phyloP scores from a whole-genome alignment of 768 basidiomycete species.

The Tylopilus cervinicoccineus region DNA sequence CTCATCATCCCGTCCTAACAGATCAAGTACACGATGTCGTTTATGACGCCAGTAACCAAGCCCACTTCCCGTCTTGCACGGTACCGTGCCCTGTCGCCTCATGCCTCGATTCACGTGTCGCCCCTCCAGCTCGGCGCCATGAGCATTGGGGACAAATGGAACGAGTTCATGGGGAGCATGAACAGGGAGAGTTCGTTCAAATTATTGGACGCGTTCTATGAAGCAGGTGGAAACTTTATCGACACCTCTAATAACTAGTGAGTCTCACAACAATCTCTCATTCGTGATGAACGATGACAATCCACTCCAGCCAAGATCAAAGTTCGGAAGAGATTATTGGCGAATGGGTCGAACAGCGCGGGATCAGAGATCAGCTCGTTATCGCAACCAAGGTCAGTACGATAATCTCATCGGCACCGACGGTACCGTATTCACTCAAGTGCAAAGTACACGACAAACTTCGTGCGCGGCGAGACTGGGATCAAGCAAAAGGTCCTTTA shows the following conservation, averaged over 20 bases:
- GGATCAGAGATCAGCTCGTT: constrained; percentile 44
- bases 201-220: constrained; percentile 42
- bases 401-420: not conserved
- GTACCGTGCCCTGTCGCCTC: constrained; percentile 37
- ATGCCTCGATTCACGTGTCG: constrained; percentile 44
- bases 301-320: constrained; percentile 43
- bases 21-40: constrained; percentile 1
- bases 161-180: constrained; percentile 34
- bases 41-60: constrained; percentile 20
- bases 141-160: constrained; percentile 44
- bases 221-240: constrained; percentile 48
- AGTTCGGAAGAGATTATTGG: constrained; percentile 49
- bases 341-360: constrained; percentile 45
- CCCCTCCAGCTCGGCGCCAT: constrained; percentile 45
- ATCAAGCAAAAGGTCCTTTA: constrained; percentile 27
- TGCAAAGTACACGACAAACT: constrained; percentile 22
- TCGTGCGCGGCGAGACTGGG: constrained; percentile 7
- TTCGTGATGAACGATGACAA: not conserved
- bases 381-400: constrained; percentile 41
- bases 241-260: constrained; percentile 47
- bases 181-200: constrained; percentile 40
- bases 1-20: not conserved
- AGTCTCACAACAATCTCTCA: not conserved
- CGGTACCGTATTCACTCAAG: not conserved
- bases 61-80: constrained; percentile 31